Base-by-base conservation (phyloP, 495 filamentous ascomycete species). In the Neurospora sp. region DNA sequence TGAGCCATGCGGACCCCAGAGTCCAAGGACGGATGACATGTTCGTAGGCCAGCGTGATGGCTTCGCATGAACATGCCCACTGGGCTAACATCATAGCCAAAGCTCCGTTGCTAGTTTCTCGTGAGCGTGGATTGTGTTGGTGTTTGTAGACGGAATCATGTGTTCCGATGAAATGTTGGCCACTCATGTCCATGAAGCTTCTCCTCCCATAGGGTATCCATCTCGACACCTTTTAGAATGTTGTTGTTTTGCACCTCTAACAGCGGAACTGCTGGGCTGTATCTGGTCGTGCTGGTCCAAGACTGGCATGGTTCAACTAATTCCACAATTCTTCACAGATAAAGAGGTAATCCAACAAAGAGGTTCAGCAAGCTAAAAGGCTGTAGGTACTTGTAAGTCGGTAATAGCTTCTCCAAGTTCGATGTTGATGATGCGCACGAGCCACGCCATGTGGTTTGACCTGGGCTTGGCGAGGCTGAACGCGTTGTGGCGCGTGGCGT, bases 401-500 rank as follows among this genome's bases (percentile, higher is more conserved):
- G 27, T 18, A 6, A 65, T 65, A 14, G 22, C 53, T 65, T 35
- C 12, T 61, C 53, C 1, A 1, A 1, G 14, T 65, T 65, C 27
- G 27, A 61, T 35, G 53, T 35, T 61, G 14, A 35, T 35, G 53
- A 37, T 37, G 27, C 18, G 53, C 53, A 65, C 53, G 27, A 12
- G 14, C 53, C 53, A 65, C 3, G 27, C 27, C 53, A 65, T 65
- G 27, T 35, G 53, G 31, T 27, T 35, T 61, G 20, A 6, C 53
- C 27, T 3, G 53, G 22, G 14, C 53, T 61, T 61, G 71, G 74
- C 74, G 68, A 75, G 74, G 74, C 74, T 75, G 74, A 73, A 75
- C 71, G 71, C 75, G 73, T 16, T 53, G 7, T 70, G 65, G 71
- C 59, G 45, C 59, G 71, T 72, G 71, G 72, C 72, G 71, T 40